phyloP scores from a whole-genome alignment of 1,139 yeast genomes.

The Yamadazyma oceani region DNA sequence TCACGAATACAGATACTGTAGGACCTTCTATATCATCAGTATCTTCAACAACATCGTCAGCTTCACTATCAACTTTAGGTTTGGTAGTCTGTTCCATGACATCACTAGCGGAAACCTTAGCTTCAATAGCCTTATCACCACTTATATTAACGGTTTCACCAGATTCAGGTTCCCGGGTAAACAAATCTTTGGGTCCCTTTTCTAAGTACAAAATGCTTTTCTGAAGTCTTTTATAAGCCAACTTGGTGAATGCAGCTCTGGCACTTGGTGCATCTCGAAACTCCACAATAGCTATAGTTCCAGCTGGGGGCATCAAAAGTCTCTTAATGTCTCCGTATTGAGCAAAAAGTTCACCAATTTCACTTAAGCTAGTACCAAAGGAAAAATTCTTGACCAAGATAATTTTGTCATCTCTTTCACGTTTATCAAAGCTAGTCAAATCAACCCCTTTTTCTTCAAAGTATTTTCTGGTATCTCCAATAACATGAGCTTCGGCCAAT shows the following conservation, averaged over 20 bases:
- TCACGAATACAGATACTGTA: constrained; percentile 83
- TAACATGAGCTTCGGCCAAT: constrained; percentile 93
- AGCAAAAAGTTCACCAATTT: constrained; percentile 76
- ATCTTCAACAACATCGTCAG: constrained; percentile 35
- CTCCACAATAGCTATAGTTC: constrained; percentile 95
- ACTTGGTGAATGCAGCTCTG: constrained; percentile 82
- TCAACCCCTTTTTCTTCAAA: constrained; percentile 88
- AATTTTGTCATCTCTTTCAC: constrained; percentile 78
- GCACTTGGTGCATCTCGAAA: constrained; percentile 83
- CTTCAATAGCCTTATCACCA: constrained; percentile 30
- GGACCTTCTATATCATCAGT: constrained; percentile 54
- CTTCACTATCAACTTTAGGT: constrained; percentile 14
- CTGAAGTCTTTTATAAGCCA: constrained; percentile 85
- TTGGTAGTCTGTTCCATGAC: constrained; percentile 18
- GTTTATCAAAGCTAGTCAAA: constrained; percentile 64
- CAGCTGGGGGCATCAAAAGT: constrained; percentile 92
- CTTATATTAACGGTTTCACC: constrained; percentile 28
- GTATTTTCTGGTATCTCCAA: constrained; percentile 84
- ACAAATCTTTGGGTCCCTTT: constrained; percentile 87
- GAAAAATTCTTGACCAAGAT: constrained; percentile 89
- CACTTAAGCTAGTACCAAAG: constrained; percentile 77
- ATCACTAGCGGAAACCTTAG: constrained; percentile 30
- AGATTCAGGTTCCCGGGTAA: constrained; percentile 55
- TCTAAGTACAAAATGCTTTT: constrained; percentile 85
- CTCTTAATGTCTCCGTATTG: constrained; percentile 80